phyloP scores from a whole-genome alignment of 2,329 filamentous ascomycete species.

The Coniochaeta sp. region DNA sequence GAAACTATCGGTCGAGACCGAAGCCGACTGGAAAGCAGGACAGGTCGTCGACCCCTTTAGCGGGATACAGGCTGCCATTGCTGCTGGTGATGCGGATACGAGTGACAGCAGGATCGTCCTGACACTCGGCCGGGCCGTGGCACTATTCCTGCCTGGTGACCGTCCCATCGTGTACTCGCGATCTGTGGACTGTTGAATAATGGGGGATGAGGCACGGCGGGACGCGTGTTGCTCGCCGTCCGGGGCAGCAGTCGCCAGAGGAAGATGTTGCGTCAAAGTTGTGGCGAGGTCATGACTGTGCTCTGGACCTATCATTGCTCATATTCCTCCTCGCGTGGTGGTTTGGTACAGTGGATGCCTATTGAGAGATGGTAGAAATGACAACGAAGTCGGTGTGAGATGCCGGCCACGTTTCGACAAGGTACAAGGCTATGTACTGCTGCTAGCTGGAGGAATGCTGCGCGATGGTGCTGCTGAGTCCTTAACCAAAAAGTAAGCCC shows the following conservation, averaged over 20 bases:
- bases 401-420: neutral
- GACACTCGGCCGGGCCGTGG: slow-evolving; percentile 5
- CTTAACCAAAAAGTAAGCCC: slow-evolving; percentile 2
- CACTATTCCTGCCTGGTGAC: slow-evolving; percentile 7
- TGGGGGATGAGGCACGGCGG: neutral
- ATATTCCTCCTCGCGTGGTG: slow-evolving; percentile 6
- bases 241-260: neutral
- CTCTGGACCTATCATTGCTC: slow-evolving; percentile 12
- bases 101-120: slow-evolving; percentile 13
- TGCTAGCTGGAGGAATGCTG: slow-evolving; percentile 8
- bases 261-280: slow-evolving; percentile 5
- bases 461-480: slow-evolving; percentile 2
- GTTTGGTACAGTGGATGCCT: neutral
- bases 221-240: neutral
- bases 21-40: slow-evolving; percentile 64
- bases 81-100: slow-evolving; percentile 26
- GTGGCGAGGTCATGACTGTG: slow-evolving; percentile 14
- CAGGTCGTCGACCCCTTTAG: slow-evolving; percentile 64
- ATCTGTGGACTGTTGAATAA: neutral
- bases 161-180: neutral
- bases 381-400: neutral
- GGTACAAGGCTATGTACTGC: slow-evolving; percentile 4
- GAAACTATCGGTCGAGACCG: slow-evolving; percentile 56
- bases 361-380: neutral
- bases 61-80: slow-evolving; percentile 50